Base-by-base conservation (phyloP, 805 yeast genomes). In the Wickerhamiella domercqiae region DNA sequence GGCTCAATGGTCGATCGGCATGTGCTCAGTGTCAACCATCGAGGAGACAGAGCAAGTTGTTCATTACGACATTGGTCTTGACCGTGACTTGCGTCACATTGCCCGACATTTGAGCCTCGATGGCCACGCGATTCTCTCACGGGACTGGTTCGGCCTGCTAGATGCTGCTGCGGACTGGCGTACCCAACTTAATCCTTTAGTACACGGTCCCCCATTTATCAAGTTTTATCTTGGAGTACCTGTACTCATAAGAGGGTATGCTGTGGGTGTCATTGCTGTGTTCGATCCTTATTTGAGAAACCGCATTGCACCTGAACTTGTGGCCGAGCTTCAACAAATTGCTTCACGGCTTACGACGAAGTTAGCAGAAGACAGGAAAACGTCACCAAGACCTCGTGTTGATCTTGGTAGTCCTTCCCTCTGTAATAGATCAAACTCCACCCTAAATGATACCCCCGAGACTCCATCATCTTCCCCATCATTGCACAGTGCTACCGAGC, bases 161-260 rank as follows among this genome's bases (percentile, higher is more conserved):
- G 80, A 78, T 52, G 74, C 84, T 2, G 53, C 71, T 4, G 57
- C 59, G 25, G 93, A 79, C 50, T 79, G 93, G 90, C 62, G 93
- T 51, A 67, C 75, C 3, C 48, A 56, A 14, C 57, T 61, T 29
- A 75, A 72, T 47, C 87, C 87, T 0, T 60, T 77, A 34, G 80
- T 79, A 1, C 67, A 63, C 16, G 74, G 75, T 0, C 60, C 64
- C 0, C 84, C 87, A 0, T 56, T 58, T 40, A 68, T 78, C 36
- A 62, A 56, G 39, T 75, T 75, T 48, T 79, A 77, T 51, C 67
- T 73, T 25, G 81, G 79, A 0, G 79, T 73, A 3, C 81, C 82
- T 0, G 47, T 77, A 28, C 41, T 62, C 1, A 40, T 51, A 11
- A 49, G 60, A 7, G 67, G 64, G 3, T 60, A 61, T 11, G 60